Evolutionary conservation across 768 basidiomycete genomes (phyloP).

Genomic region (Termitomyces titanicus): DNA sequence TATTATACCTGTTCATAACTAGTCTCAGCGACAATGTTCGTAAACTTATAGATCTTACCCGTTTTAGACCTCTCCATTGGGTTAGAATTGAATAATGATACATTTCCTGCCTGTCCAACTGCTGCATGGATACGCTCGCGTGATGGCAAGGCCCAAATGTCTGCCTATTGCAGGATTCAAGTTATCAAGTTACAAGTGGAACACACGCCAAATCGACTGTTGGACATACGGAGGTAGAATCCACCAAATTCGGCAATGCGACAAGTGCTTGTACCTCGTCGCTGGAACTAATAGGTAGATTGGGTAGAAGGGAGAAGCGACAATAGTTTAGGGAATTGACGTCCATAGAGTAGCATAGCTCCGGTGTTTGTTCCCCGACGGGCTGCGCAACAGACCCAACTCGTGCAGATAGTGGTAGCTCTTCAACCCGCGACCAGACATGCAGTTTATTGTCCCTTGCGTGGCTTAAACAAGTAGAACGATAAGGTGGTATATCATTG

Average conservation of each 20-base stretch:
- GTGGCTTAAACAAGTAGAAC: slow-evolving; percentile 45
- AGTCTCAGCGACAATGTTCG: neutral
- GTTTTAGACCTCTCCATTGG: slow-evolving; percentile 53
- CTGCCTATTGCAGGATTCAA: slow-evolving; percentile 49
- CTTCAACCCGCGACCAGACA: slow-evolving; percentile 58
- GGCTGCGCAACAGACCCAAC: slow-evolving; percentile 56
- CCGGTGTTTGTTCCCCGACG: slow-evolving; percentile 35
- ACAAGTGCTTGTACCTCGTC: slow-evolving; percentile 45
- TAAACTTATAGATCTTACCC: slow-evolving; percentile 34
- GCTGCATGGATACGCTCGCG: slow-evolving; percentile 76
- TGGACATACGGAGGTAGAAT: slow-evolving; percentile 46
- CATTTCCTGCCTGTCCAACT: slow-evolving; percentile 56
- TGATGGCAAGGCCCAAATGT: slow-evolving; percentile 80
- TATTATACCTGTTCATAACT: slow-evolving; percentile 59
- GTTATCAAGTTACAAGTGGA: no score
- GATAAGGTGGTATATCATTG: neutral
- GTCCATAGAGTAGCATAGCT: slow-evolving; percentile 66
- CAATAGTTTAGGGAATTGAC: slow-evolving; percentile 96
- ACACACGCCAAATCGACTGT: neutral
- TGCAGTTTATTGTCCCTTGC: slow-evolving; percentile 85
- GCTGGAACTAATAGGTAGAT: no score
- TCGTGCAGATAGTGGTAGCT: slow-evolving; percentile 35
- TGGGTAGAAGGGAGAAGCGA: slow-evolving; percentile 67
- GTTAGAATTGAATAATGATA: slow-evolving; percentile 34
- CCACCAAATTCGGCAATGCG: slow-evolving; percentile 84